These are phyloP conservation scores for Botryosphaeria dothidea DNA, from an alignment of 2,329 filamentous ascomycete species.

Conservation along the genomic window DNA sequence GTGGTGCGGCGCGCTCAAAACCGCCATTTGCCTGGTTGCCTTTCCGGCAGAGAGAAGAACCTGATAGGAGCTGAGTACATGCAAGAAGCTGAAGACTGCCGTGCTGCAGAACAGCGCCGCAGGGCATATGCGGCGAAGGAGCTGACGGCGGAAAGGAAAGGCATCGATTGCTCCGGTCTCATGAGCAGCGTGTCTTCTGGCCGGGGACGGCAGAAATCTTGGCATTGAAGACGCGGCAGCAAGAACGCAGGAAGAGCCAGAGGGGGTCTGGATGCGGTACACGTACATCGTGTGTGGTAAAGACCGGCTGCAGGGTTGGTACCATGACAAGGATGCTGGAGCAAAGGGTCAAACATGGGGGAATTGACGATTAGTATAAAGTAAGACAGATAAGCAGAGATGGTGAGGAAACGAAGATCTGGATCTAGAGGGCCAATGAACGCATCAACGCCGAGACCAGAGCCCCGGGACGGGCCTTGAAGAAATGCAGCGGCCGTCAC, in stretches of 20 bases:
- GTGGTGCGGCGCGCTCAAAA: neutral
- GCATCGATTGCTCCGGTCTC: neutral
- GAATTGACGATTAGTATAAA: neutral
- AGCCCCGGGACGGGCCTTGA: slow-evolving; percentile 7
- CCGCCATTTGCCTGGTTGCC: neutral
- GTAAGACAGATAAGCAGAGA: slow-evolving; percentile 2
- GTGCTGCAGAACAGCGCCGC: neutral
- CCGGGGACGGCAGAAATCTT: neutral
- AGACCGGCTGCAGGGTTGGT: neutral
- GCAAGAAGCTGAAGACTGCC: neutral
- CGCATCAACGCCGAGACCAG: neutral
- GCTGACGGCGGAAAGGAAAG: neutral
- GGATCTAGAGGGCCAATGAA: neutral
- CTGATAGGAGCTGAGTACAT: neutral
- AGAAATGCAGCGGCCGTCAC: slow-evolving; percentile 3
- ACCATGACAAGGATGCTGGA: neutral
- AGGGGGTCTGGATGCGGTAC: neutral
- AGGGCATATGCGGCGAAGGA: neutral
- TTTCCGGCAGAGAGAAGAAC: neutral
- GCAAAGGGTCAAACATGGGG: neutral
- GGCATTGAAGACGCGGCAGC: neutral
- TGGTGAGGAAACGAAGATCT: slow-evolving; percentile 9
- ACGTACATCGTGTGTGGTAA: neutral
- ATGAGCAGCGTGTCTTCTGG: neutral
- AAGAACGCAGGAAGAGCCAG: neutral